Base-by-base conservation (phyloP, 495 filamentous ascomycete genomes). In the Aspergillus baeticus region DNA sequence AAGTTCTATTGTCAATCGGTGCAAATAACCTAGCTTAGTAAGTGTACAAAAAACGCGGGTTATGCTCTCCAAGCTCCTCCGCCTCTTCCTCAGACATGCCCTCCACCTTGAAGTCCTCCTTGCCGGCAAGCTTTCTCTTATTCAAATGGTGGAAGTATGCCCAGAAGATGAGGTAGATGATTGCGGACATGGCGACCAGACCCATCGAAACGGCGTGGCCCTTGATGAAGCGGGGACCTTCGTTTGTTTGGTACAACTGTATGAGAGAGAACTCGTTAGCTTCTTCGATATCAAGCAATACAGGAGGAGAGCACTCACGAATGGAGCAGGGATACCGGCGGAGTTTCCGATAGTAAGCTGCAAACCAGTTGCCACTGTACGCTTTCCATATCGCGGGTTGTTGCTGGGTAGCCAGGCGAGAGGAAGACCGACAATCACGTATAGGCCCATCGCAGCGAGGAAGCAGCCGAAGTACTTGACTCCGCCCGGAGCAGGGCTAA, bases 301-400 rank as follows among this genome's bases (percentile, higher is more conserved):
- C n/a, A n/a, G n/a, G n/a, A n/a, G n/a, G n/a, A 8, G 26, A 4
- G 26, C 4, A 50, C 54, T 22, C 14, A 57, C 54, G n/a, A 57
- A 57, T 35, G 54, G 54, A 41, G 54, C 54, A 14, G 46, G 46
- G 29, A 64, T 64, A 0, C 62, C 62, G 0, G 81, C 82, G 15
- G 73, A 77, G 48, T 85, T 86, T 0, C 78, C 83, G 15, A 85
- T 71, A 0, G 83, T 88, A 21, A 81, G 76, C 46, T 85, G 81
- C 23, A 85, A 57, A 1, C 82, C 82, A 51, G 83, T 79, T 5
- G 75, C 79, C 6, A 80, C 68, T 0, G 83, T 78, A 5, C 82
- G 75, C 14, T 79, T 74, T 54, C 81, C 82, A 42, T 86, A 81
- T 21, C 80, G 81, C 2, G 82, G 80, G 6, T 80, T 65, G 55